These are phyloP conservation scores for Lotmaria passim DNA, from an alignment of 208 protist genomes.

Conservation along the genomic window DNA sequence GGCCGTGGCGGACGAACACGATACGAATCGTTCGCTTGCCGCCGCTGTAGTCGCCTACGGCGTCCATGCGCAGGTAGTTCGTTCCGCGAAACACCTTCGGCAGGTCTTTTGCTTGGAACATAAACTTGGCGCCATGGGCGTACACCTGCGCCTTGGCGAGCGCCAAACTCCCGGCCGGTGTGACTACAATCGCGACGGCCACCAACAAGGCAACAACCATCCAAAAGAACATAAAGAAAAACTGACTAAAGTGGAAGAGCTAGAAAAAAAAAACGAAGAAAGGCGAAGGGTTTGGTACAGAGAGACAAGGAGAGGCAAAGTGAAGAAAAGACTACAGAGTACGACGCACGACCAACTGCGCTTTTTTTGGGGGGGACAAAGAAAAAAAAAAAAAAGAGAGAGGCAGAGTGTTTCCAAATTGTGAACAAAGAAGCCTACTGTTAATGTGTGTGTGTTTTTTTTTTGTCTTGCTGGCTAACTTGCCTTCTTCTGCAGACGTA, in stretches of 20 bases:
- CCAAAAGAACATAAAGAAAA: slow-evolving; percentile 67
- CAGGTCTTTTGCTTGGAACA: slow-evolving; percentile 73
- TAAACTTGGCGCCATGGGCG: slow-evolving; percentile 58
- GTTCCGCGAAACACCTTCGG: slow-evolving; percentile 66
- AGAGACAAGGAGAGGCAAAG: too few relatives aligned
- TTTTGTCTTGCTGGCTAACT: too few relatives aligned
- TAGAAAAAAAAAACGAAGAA: slow-evolving; percentile 17
- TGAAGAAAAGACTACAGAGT: too few relatives aligned
- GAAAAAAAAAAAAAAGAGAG: too few relatives aligned
- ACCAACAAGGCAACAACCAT: slow-evolving; percentile 67
- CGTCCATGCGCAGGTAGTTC: slow-evolving; percentile 69
- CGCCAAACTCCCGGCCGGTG: slow-evolving; percentile 45
- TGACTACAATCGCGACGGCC: slow-evolving; percentile 52
- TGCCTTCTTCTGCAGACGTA: too few relatives aligned
- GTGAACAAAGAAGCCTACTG: too few relatives aligned
- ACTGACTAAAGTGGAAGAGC: not conserved
- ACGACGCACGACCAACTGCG: too few relatives aligned
- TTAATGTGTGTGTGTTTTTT: too few relatives aligned
- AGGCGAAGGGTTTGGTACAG: slow-evolving; percentile 2
- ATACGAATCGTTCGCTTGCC: slow-evolving; percentile 77
- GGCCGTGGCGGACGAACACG: slow-evolving; percentile 93
- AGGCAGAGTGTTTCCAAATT: too few relatives aligned
- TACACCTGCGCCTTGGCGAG: slow-evolving; percentile 63
- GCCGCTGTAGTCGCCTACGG: slow-evolving; percentile 32
- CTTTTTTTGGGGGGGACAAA: too few relatives aligned